Evolutionary conservation across 176 grass and related monocot species (phyloP).

Genomic region (Juncus inflexus): DNA sequence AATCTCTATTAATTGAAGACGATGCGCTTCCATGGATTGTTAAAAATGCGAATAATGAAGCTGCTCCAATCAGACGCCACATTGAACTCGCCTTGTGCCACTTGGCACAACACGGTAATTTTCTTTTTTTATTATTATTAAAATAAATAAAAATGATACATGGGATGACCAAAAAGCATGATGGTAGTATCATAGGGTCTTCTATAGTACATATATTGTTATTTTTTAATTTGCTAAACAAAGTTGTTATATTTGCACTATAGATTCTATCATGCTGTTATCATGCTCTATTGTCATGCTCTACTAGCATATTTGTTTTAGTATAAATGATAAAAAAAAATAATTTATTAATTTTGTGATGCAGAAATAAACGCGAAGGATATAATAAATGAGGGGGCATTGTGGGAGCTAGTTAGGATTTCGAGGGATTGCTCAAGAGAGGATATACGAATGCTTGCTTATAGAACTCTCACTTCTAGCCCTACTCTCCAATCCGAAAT

Average conservation of each 20-base stretch:
- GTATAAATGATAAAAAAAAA: background rate
- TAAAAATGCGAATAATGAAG: conserved; percentile 96
- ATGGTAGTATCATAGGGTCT: background rate
- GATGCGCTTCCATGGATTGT: conserved; percentile 93
- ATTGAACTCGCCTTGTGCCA: conserved; percentile 95
- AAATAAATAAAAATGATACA: background rate
- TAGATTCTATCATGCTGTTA: too few relatives aligned
- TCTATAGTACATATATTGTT: background rate
- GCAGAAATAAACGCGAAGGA: conserved; percentile 90
- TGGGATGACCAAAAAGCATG: background rate
- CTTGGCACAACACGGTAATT: conserved; percentile 89
- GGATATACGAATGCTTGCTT: conserved; percentile 80
- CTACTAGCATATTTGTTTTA: background rate
- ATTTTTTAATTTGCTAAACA: too few relatives aligned
- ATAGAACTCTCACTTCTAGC: conserved; percentile 74
- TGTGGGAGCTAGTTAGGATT: conserved; percentile 97
- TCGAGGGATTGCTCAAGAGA: conserved; percentile 93
- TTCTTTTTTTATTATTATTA: background rate
- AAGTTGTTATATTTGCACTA: too few relatives aligned
- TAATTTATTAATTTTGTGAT: background rate
- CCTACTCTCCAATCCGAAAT: conserved; percentile 79
- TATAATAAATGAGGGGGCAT: conserved; percentile 72
- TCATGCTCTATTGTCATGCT: too few relatives aligned
- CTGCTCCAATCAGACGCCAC: conserved; percentile 90
- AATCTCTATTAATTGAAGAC: conserved; percentile 89